phyloP scores from a whole-genome alignment of 441 rosid species.

The Iberis amara region DNA sequence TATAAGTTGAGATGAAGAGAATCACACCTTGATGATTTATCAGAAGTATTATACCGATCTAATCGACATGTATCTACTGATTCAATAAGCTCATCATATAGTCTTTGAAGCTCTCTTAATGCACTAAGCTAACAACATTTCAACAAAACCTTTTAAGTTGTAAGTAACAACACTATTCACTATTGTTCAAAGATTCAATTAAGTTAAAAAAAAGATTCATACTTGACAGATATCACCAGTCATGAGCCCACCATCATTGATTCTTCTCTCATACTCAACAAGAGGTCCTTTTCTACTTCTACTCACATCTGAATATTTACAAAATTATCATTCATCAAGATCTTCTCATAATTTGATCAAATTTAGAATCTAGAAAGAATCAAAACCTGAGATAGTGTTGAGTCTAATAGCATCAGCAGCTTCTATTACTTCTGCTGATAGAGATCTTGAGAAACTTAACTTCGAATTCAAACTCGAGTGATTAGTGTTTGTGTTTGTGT shows the following conservation, averaged over 20 bases:
- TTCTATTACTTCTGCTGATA: constrained; percentile 43
- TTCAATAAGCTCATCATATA: constrained; percentile 72
- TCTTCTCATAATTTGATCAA: neutral
- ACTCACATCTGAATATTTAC: constrained; percentile 40
- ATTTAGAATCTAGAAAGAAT: neutral
- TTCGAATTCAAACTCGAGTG: constrained; percentile 23
- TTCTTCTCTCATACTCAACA: constrained; percentile 81
- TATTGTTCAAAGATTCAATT: neutral
- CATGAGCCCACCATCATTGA: constrained; percentile 69
- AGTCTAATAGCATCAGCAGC: constrained; percentile 38
- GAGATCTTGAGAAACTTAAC: constrained; percentile 34
- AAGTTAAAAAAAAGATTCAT: neutral
- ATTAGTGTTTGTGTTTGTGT: constrained; percentile 24
- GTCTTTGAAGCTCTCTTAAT: constrained; percentile 82
- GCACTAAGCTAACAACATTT: constrained; percentile 56
- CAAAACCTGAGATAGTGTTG: constrained; percentile 35
- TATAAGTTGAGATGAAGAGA: neutral
- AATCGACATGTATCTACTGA: constrained; percentile 73
- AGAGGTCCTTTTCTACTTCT: constrained; percentile 65
- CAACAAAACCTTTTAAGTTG: constrained; percentile 28
- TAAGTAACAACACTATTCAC: constrained; percentile 18
- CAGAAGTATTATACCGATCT: constrained; percentile 79
- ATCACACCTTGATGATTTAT: constrained; percentile 73
- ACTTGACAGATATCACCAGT: constrained; percentile 93
- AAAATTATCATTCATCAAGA: neutral